These are phyloP conservation scores for Aspergillus amoenus DNA, from an alignment of 2,329 filamentous ascomycete genomes.

Conservation along the genomic window DNA sequence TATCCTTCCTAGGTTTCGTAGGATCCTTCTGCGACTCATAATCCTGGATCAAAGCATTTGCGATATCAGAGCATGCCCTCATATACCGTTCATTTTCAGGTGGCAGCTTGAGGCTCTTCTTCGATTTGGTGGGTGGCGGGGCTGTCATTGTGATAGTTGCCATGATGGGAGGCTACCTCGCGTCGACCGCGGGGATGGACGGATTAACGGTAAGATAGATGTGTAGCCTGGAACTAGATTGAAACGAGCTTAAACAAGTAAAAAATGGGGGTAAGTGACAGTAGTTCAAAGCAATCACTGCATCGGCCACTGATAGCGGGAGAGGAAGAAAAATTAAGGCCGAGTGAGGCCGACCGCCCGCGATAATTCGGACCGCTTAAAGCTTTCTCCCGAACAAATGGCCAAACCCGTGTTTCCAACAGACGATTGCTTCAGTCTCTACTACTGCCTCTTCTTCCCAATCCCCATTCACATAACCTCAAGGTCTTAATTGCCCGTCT, in stretches of 20 bases:
- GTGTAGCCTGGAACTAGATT: background rate
- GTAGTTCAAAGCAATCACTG: background rate
- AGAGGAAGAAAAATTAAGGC: constrained; percentile 21
- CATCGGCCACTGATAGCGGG: background rate
- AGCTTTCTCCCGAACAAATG: constrained; percentile 34
- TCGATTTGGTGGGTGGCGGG: constrained; percentile 54
- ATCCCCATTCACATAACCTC: constrained; percentile 14
- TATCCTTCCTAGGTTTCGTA: constrained; percentile 72
- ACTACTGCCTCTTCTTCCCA: constrained; percentile 21
- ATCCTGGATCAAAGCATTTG: constrained; percentile 89
- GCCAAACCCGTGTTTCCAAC: constrained; percentile 26
- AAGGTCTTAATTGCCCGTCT: constrained; percentile 18
- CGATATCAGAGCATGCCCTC: constrained; percentile 92
- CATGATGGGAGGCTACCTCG: constrained; percentile 46
- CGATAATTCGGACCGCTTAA: constrained; percentile 37
- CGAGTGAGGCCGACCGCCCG: constrained; percentile 29
- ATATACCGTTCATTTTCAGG: constrained; percentile 95
- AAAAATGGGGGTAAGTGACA: background rate
- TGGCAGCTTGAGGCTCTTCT: constrained; percentile 73
- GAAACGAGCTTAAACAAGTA: background rate
- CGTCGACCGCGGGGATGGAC: constrained; percentile 10
- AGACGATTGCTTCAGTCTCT: constrained; percentile 22
- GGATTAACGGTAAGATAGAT: background rate
- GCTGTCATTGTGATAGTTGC: constrained; percentile 63
- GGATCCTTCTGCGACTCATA: constrained; percentile 78